phyloP scores from a whole-genome alignment of 2,329 filamentous ascomycete genomes.

The Ascochyta koolunga region DNA sequence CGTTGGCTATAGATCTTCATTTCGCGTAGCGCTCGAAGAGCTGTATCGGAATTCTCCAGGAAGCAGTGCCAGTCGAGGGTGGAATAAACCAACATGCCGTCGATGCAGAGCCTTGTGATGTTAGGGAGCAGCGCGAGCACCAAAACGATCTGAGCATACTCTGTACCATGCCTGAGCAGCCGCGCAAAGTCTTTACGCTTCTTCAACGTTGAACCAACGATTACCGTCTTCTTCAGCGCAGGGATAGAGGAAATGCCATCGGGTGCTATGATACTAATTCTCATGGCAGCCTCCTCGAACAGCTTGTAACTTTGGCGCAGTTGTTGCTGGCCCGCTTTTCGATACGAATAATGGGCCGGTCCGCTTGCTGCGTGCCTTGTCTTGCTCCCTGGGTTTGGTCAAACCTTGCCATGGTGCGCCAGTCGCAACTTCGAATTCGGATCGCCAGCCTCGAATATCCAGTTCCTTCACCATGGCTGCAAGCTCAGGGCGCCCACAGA shows the following conservation, averaged over 20 bases:
- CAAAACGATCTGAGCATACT: conserved; percentile 1
- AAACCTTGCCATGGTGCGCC: neutral
- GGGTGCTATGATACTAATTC: neutral
- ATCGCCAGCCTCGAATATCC: conserved; percentile 18
- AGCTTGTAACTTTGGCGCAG: neutral
- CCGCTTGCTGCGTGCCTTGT: neutral
- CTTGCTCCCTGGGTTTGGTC: neutral
- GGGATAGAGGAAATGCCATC: neutral
- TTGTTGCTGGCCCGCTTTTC: neutral
- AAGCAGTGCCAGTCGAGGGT: neutral
- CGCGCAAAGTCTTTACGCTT: neutral
- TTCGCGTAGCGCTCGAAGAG: too few species aligned
- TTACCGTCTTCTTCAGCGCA: neutral
- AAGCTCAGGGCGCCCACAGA: conserved; percentile 2
- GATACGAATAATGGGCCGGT: neutral
- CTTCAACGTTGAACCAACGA: neutral
- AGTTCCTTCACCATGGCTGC: conserved; percentile 4
- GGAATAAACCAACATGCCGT: neutral
- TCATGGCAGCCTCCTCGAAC: neutral
- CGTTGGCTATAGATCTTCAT: too few species aligned
- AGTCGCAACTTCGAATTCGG: conserved; percentile 10
- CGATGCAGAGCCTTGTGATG: neutral
- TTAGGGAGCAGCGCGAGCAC: neutral
- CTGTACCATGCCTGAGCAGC: neutral
- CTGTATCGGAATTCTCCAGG: neutral